Evolutionary conservation across 345 rosid species (phyloP).

Genomic region (Microthlaspi erraticum): DNA sequence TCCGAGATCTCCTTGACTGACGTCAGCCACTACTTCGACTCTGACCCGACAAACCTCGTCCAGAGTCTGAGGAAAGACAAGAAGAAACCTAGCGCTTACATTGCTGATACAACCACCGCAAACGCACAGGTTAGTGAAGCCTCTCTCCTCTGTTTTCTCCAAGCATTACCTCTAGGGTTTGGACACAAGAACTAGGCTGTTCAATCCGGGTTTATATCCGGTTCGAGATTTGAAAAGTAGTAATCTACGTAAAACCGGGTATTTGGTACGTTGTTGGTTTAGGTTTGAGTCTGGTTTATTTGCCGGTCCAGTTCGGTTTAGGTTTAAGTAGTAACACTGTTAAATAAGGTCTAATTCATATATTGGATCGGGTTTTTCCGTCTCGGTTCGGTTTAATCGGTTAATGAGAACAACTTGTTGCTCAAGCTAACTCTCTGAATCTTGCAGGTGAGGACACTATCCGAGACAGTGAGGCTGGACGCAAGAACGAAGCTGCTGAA

Average conservation of each 20-base stretch:
- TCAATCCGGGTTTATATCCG: no score
- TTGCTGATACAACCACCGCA: slow-evolving; percentile 97
- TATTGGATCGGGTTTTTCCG: no score
- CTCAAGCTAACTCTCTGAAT: slow-evolving; percentile 12
- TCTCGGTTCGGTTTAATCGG: no score
- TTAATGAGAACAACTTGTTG: not conserved
- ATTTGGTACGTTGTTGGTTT: not conserved
- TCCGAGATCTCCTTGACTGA: slow-evolving; percentile 96
- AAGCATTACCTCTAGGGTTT: not conserved
- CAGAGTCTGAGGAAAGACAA: slow-evolving; percentile 90
- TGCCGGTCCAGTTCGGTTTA: not conserved
- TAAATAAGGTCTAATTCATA: not conserved
- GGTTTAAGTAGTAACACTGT: not conserved
- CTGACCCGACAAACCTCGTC: slow-evolving; percentile 94
- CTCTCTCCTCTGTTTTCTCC: slow-evolving; percentile 6
- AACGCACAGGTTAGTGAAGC: slow-evolving; percentile 79
- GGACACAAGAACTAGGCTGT: not conserved
- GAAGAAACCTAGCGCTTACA: slow-evolving; percentile 89
- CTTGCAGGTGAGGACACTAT: slow-evolving; percentile 78
- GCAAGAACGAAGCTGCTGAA: slow-evolving; percentile 92
- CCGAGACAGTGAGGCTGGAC: slow-evolving; percentile 90
- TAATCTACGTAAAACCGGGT: no score
- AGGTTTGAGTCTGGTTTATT: not conserved
- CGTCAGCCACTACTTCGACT: slow-evolving; percentile 97
- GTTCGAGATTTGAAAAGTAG: no score